Evolutionary conservation across 208 protist genomes (phyloP), one percentile per base, ranked within the genome.

Genomic region (Angomonas deanei): DNA sequence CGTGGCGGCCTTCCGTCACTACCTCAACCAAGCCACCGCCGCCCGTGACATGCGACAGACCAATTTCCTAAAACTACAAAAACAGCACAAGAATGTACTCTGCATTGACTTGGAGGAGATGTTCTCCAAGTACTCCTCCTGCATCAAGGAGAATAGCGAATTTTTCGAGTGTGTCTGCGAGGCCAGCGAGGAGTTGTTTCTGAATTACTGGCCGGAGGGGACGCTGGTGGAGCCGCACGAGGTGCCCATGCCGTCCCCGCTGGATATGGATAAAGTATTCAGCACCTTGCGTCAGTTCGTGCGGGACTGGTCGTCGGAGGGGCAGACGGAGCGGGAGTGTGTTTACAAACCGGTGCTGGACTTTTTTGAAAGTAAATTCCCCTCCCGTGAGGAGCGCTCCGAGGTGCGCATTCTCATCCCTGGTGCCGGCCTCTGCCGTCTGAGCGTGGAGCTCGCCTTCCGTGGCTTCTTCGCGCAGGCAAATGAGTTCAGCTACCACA

Each of bases 401-500:
- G 55, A 54, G 28, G 74, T 92, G 36, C 80, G 83, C 8, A 83
- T 97, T 58, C 75, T 97, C 8, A 85, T 96, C 52, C 91, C 91
- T 21, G 91, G 91, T 36, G 84, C 88, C 17, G 91, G 91, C 1
- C 80, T 99, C 11, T 97, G 95, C 56, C 84, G 97, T 34, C 88
- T 99, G 13, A 89, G 89, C 13, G 97, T 97, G 42, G 97, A 99
- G 63, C 78, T 98, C 23, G 96, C 93, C 28, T 63, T 85, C 6
- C 77, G 69, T 24, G 97, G 97, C 13, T 99, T 97, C 72, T 76
- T 72, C 28, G 83, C 86, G 15, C 88, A 99, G 75, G 97, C 95
- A 21, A 98, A 98, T 76, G 97, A 99, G 70, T 98, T 98, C 72
- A 98, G 95, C 56, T 98, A 97, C 70, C 97, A 98, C 77, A 98